phyloP scores from a whole-genome alignment of 495 filamentous ascomycete genomes.

The Aspergillus leporis region DNA sequence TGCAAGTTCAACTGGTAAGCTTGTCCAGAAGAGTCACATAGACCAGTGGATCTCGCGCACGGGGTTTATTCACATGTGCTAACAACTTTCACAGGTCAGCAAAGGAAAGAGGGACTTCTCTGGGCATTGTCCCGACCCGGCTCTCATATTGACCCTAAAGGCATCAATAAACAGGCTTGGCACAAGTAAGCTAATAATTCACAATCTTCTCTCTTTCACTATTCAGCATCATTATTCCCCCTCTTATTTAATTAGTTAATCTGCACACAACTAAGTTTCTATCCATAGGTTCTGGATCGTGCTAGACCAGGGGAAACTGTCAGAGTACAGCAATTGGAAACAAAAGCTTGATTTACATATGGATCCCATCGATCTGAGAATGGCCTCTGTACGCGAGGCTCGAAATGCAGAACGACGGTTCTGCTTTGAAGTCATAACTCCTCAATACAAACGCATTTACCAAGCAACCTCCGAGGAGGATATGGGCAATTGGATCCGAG shows the following conservation, averaged over 20 bases:
- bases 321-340: slow-evolving; percentile 99
- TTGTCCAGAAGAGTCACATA: slow-evolving; percentile 69
- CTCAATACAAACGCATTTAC: slow-evolving; percentile 93
- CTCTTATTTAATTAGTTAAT: background rate
- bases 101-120: slow-evolving; percentile 86
- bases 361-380: slow-evolving; percentile 95
- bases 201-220: slow-evolving; percentile 15
- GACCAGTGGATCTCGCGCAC: slow-evolving; percentile 51
- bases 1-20: slow-evolving; percentile 38
- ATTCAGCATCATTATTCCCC: slow-evolving; percentile 12
- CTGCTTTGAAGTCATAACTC: slow-evolving; percentile 98
- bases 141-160: slow-evolving; percentile 91
- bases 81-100: slow-evolving; percentile 49
- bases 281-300: slow-evolving; percentile 90
- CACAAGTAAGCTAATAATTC: slow-evolving; percentile 75
- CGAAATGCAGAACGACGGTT: slow-evolving; percentile 93
- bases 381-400: slow-evolving; percentile 95
- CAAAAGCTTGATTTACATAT: slow-evolving; percentile 94
- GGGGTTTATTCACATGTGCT: slow-evolving; percentile 45
- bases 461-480: slow-evolving; percentile 98
- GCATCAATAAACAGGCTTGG: slow-evolving; percentile 95
- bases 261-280: background rate
- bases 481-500: slow-evolving; percentile 94
- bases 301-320: slow-evolving; percentile 90
- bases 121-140: slow-evolving; percentile 94